These are phyloP conservation scores for Suillus bovinus DNA, from an alignment of 768 basidiomycete species.

Conservation along the genomic window DNA sequence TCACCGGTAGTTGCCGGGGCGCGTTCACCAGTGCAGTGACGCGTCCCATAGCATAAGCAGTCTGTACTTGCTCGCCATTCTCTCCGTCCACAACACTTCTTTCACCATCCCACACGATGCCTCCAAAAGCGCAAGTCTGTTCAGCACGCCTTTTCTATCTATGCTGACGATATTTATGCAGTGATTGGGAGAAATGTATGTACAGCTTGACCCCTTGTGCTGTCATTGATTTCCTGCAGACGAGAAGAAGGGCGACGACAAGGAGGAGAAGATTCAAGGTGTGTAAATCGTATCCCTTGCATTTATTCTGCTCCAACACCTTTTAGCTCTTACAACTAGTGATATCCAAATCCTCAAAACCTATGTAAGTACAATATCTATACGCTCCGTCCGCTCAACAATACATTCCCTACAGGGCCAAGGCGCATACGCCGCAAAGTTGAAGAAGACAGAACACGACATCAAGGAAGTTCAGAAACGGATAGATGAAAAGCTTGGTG, in stretches of 20 bases:
- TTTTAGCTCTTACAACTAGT: constrained; percentile 88
- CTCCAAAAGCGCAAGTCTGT: constrained; percentile 89
- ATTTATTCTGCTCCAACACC: constrained; percentile 13
- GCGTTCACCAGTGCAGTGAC: constrained; percentile 33
- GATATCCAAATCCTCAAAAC: constrained; percentile 99
- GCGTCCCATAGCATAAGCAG: constrained; percentile 32
- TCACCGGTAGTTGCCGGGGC: constrained; percentile 26
- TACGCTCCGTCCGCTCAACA: background rate
- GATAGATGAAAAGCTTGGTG: constrained; percentile 96
- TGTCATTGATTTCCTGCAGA: constrained; percentile 42
- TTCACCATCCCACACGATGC: constrained; percentile 52
- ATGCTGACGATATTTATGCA: constrained; percentile 34
- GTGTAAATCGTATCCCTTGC: constrained; percentile 26
- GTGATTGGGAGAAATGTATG: constrained; percentile 99
- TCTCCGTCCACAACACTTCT: constrained; percentile 21
- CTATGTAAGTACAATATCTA: constrained; percentile 59
- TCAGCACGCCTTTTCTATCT: background rate
- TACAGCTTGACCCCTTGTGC: constrained; percentile 13
- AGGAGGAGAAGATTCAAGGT: constrained; percentile 92
- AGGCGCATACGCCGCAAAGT: constrained; percentile 90
- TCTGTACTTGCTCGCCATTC: constrained; percentile 19
- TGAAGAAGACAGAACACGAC: constrained; percentile 89
- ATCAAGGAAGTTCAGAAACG: constrained; percentile 96
- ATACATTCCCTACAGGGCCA: constrained; percentile 66
- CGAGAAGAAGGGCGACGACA: constrained; percentile 83